Conservation (phyloP, 345 rosid species). For the Eucalyptus guilfoylei region DNA sequence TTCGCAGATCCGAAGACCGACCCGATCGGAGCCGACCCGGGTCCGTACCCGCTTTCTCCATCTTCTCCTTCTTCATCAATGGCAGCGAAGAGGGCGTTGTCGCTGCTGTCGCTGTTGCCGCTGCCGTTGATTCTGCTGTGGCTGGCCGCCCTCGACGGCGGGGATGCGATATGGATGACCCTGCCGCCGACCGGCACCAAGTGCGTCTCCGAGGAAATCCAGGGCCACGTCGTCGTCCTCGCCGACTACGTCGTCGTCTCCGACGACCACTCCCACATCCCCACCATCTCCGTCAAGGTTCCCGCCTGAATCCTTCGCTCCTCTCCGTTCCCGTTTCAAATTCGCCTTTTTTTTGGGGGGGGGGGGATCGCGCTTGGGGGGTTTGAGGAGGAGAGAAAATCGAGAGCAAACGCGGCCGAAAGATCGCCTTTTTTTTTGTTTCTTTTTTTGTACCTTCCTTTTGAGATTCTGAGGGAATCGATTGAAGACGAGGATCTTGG, state of each 20-base stretch:
- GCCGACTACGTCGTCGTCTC: constrained; percentile 72
- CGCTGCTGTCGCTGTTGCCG: not conserved
- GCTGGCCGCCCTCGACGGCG: not conserved
- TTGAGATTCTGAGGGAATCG: not conserved
- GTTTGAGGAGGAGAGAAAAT: not conserved
- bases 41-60: not conserved
- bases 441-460: not conserved
- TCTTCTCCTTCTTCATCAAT: not conserved
- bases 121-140: not conserved
- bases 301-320: not conserved
- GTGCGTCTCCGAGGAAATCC: constrained; percentile 89
- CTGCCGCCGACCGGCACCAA: constrained; percentile 55
- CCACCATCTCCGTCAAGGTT: constrained; percentile 75
- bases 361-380: not conserved
- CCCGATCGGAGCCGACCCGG: not conserved
- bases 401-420: not conserved
- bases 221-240: constrained; percentile 73
- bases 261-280: constrained; percentile 34
- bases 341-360: not conserved
- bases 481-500: not conserved
- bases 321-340: not conserved
- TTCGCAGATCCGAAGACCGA: not conserved
- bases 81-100: not conserved
- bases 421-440: not conserved
- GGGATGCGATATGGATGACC: constrained; percentile 51